Conservation (phyloP, 139 green algal genomes). For the Yamagishiella unicocca region DNA sequence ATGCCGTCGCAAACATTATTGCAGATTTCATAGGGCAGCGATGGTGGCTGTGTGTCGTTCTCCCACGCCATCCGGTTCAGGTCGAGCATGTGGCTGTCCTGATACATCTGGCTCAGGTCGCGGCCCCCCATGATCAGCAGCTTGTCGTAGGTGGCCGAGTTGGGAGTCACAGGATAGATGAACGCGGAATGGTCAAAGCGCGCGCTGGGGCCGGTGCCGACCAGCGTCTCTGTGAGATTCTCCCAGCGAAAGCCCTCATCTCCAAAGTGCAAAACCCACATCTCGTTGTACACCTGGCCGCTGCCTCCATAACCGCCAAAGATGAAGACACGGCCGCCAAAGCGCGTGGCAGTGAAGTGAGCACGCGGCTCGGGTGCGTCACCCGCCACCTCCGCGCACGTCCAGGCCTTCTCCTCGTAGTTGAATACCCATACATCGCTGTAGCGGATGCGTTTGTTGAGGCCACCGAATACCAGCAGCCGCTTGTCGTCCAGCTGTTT, state of each 20-base stretch:
- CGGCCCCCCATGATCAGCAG: conserved; percentile 87
- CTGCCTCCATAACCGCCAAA: conserved; percentile 88
- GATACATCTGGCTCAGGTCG: conserved; percentile 80
- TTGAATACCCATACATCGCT: conserved; percentile 87
- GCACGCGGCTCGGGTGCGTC: conserved; percentile 71
- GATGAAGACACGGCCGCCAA: conserved; percentile 76
- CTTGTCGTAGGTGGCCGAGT: conserved; percentile 79
- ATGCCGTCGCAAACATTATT: conserved; percentile 83
- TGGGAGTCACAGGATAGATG: conserved; percentile 73
- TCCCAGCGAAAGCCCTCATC: conserved; percentile 67
- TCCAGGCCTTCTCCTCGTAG: conserved; percentile 73
- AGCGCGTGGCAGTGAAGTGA: conserved; percentile 83
- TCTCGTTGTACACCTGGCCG: conserved; percentile 81
- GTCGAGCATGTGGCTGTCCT: conserved; percentile 85
- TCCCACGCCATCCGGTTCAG: conserved; percentile 81
- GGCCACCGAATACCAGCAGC: conserved; percentile 85
- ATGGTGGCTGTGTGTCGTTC: conserved; percentile 60
- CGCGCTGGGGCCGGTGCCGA: conserved; percentile 62
- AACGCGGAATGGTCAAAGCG: conserved; percentile 85
- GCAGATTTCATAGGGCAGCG: conserved; percentile 75
- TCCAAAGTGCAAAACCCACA: conserved; percentile 79
- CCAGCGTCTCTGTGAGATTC: conserved; percentile 61
- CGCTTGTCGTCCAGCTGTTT: conserved; percentile 77
- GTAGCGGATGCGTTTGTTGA: conserved; percentile 82
- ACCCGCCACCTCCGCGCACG: conserved; percentile 46